phyloP scores from a whole-genome alignment of 495 filamentous ascomycete species.

The Pyrenopolyporus hunteri region DNA sequence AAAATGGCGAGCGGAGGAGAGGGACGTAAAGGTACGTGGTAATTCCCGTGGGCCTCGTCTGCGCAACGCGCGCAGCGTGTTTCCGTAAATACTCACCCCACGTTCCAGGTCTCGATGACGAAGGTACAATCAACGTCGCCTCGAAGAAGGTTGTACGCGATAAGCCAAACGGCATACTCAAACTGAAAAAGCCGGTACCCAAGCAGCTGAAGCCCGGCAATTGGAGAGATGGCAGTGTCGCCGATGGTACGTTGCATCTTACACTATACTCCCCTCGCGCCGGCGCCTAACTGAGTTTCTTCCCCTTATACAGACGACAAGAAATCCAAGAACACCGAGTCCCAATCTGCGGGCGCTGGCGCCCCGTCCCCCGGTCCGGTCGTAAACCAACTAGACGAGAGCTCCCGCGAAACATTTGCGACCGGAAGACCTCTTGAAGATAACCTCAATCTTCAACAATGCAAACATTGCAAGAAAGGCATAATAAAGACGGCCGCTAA shows the following conservation, averaged over 20 bases:
- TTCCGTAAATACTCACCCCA: constrained; percentile 19
- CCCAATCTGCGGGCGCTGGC: constrained; percentile 53
- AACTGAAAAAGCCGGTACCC: constrained; percentile 67
- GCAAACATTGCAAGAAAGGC: constrained; percentile 82
- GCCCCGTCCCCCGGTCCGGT: constrained; percentile 57
- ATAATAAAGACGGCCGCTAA: constrained; percentile 64
- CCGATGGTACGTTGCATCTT: constrained; percentile 57
- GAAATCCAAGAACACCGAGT: constrained; percentile 49
- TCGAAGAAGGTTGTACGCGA: constrained; percentile 66
- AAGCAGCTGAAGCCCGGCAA: constrained; percentile 64
- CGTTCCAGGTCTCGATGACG: constrained; percentile 50
- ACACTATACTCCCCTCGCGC: not conserved
- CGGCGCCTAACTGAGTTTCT: not conserved
- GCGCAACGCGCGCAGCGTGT: constrained; percentile 18
- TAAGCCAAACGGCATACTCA: constrained; percentile 63
- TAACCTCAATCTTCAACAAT: constrained; percentile 68
- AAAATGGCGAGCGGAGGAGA: constrained; percentile 34
- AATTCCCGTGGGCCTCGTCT: not conserved
- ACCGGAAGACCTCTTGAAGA: constrained; percentile 77
- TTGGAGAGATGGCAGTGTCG: constrained; percentile 57
- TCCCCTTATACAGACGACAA: constrained; percentile 48
- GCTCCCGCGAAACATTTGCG: constrained; percentile 70
- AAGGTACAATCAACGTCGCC: constrained; percentile 62
- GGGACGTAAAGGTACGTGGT: constrained; percentile 31
- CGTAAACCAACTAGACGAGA: constrained; percentile 76